Percentiles rank a stretch among this genome's conserved stretches.
Evolutionary conservation across 768 basidiomycete species (phyloP).

Genomic region (Suillus ampliporus): DNA sequence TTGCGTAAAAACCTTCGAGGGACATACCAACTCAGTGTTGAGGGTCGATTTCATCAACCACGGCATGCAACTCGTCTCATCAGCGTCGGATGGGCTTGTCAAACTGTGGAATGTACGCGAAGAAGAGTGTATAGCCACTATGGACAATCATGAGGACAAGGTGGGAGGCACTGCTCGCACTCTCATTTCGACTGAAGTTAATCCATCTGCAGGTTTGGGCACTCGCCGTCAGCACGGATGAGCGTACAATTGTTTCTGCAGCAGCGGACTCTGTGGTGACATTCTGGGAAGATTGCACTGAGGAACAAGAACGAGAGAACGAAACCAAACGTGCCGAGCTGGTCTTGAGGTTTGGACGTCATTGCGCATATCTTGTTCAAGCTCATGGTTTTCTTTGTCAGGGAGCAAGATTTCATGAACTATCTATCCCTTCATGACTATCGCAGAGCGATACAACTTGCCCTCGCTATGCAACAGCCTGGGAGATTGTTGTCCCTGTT

Average conservation of each 20-base stretch:
- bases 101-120: slow-evolving; percentile 94
- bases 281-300: slow-evolving; percentile 96
- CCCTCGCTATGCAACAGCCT: slow-evolving; percentile 92
- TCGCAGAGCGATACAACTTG: slow-evolving; percentile 87
- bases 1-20: slow-evolving; percentile 96
- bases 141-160: slow-evolving; percentile 99
- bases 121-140: slow-evolving; percentile 84
- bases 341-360: slow-evolving; percentile 74
- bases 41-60: slow-evolving; percentile 88
- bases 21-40: slow-evolving; percentile 96
- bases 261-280: slow-evolving; percentile 96
- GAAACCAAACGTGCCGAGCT: slow-evolving; percentile 72
- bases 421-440: slow-evolving; percentile 90
- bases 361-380: not conserved
- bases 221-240: slow-evolving; percentile 80
- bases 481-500: slow-evolving; percentile 85
- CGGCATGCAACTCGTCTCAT: slow-evolving; percentile 86
- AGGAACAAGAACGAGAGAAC: slow-evolving; percentile 77
- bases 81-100: slow-evolving; percentile 93
- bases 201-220: slow-evolving; percentile 86
- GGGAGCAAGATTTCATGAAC: slow-evolving; percentile 96
- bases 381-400: slow-evolving; percentile 39
- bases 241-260: slow-evolving; percentile 86
- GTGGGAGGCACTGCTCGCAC: slow-evolving; percentile 49
- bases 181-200: slow-evolving; percentile 9